phyloP scores from a whole-genome alignment of 2,329 filamentous ascomycete genomes.

The Clarireedia paspali region DNA sequence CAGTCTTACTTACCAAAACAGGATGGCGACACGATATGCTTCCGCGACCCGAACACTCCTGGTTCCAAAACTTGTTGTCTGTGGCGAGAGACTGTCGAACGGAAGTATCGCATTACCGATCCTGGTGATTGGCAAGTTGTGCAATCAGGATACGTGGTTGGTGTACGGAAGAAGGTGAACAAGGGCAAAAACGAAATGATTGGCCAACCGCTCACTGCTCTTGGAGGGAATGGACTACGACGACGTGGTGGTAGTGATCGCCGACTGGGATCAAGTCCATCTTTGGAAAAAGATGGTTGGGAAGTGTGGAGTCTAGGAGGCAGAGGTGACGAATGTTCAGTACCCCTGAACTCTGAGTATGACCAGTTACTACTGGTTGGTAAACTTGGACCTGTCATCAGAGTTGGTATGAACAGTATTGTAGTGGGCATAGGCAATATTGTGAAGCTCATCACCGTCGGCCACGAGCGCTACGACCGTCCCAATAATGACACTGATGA shows the following conservation, averaged over 20 bases:
- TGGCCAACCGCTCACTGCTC: neutral
- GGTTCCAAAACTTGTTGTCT: slow-evolving; percentile 39
- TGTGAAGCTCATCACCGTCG: slow-evolving; percentile 62
- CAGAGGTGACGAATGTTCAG: slow-evolving; percentile 31
- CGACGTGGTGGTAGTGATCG: slow-evolving; percentile 11
- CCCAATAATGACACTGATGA: slow-evolving; percentile 17
- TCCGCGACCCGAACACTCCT: slow-evolving; percentile 38
- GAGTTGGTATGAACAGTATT: slow-evolving; percentile 55
- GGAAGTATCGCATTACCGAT: slow-evolving; percentile 46
- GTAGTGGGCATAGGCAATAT: slow-evolving; percentile 66
- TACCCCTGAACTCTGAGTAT: slow-evolving; percentile 9
- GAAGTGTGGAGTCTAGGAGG: slow-evolving; percentile 45
- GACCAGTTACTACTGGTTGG: slow-evolving; percentile 54
- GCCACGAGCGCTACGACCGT: slow-evolving; percentile 54
- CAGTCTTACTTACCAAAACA: slow-evolving; percentile 52
- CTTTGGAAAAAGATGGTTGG: slow-evolving; percentile 32
- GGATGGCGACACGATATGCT: slow-evolving; percentile 49
- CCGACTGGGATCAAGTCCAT: neutral
- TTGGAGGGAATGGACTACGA: slow-evolving; percentile 12
- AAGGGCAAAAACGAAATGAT: slow-evolving; percentile 6
- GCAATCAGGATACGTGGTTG: slow-evolving; percentile 52
- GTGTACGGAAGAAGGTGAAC: slow-evolving; percentile 44
- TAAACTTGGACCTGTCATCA: slow-evolving; percentile 55
- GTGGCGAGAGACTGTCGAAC: slow-evolving; percentile 45
- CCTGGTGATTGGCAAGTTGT: slow-evolving; percentile 60